Conservation (phyloP, 1,139 yeast genomes). For the Suhomyces bolitotheri region DNA sequence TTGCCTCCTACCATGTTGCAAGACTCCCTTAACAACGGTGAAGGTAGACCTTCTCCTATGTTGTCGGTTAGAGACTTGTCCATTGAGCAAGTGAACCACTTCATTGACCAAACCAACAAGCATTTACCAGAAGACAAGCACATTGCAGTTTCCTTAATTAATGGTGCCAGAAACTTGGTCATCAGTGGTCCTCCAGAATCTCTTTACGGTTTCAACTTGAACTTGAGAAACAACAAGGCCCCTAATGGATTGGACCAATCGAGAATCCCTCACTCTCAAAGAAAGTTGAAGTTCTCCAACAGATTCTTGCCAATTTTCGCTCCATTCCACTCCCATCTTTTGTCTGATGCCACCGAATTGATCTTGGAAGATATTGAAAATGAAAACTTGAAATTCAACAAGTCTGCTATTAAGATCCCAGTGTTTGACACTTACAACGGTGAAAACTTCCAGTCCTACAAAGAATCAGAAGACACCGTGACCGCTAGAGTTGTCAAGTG, state of each 20-base stretch:
- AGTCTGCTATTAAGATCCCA: constrained; percentile 67
- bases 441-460: constrained; percentile 60
- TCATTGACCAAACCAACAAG: constrained; percentile 82
- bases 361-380: constrained; percentile 63
- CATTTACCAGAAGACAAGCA: constrained; percentile 93
- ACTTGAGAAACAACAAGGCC: constrained; percentile 92
- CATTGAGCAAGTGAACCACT: constrained; percentile 71
- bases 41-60: constrained; percentile 98
- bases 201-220: constrained; percentile 90
- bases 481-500: constrained; percentile 68
- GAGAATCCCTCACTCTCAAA: constrained; percentile 86
- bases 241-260: constrained; percentile 94
- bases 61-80: constrained; percentile 88
- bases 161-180: constrained; percentile 95
- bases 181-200: constrained; percentile 99
- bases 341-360: constrained; percentile 66
- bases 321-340: constrained; percentile 93
- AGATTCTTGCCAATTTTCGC: constrained; percentile 93
- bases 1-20: constrained; percentile 91
- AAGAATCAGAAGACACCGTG: constrained; percentile 44
- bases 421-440: constrained; percentile 92
- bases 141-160: constrained; percentile 84
- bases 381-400: constrained; percentile 54
- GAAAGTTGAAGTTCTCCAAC: constrained; percentile 90
- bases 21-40: constrained; percentile 91